Conservation (phyloP, 2,329 filamentous ascomycete species). For the Talaromyces sp. region DNA sequence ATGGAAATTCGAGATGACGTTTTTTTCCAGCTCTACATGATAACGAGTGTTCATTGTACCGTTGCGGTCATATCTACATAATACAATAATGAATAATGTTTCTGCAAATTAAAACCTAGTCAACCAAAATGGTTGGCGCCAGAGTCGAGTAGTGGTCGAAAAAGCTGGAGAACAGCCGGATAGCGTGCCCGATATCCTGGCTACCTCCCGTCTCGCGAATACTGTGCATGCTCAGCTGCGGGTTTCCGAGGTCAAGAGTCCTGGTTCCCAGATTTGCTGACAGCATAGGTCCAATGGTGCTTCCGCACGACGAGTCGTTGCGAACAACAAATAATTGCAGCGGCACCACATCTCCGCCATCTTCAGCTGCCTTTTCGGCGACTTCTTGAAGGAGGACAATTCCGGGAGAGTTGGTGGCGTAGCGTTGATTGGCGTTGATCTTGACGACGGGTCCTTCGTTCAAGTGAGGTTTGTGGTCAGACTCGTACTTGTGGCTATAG, state of each 20-base stretch:
- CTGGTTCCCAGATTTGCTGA: conserved; percentile 78
- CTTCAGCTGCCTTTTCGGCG: conserved; percentile 54
- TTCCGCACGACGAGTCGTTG: conserved; percentile 91
- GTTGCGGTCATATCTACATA: background rate
- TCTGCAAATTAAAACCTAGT: conserved; percentile 45
- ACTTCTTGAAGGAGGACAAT: conserved; percentile 89
- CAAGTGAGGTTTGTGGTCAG: conserved; percentile 85
- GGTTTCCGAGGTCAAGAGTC: conserved; percentile 88
- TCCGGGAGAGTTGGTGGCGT: conserved; percentile 92
- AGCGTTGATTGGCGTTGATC: conserved; percentile 94
- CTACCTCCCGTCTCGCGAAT: conserved; percentile 89
- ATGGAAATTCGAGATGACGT: background rate
- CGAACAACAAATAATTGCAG: conserved; percentile 93
- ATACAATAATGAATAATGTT: background rate
- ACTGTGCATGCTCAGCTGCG: conserved; percentile 94
- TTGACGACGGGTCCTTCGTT: conserved; percentile 97
- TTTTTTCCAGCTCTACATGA: background rate
- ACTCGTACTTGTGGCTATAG: conserved; percentile 86
- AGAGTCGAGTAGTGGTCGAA: conserved; percentile 77
- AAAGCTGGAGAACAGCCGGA: conserved; percentile 82
- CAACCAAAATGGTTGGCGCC: conserved; percentile 76
- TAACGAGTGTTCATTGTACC: background rate
- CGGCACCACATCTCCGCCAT: conserved; percentile 64
- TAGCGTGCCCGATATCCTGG: conserved; percentile 78
- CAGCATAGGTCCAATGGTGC: conserved; percentile 96